Evolutionary conservation across 2,329 filamentous ascomycete genomes (phyloP).

Genomic region (Colletotrichum sp.): DNA sequence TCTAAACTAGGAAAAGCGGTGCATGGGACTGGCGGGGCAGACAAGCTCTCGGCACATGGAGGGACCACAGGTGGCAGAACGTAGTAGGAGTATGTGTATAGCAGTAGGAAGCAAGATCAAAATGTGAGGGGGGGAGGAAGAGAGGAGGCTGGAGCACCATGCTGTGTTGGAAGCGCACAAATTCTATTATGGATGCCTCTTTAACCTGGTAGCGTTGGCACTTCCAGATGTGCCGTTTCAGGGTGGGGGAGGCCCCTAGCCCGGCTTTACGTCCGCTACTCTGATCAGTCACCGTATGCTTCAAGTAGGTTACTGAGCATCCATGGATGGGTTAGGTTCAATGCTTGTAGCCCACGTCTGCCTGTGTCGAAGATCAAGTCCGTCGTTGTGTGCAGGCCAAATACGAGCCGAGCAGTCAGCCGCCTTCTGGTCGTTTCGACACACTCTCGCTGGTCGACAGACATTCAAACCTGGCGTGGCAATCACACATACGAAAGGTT

Average conservation of each 20-base stretch:
- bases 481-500: not conserved
- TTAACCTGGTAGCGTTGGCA: not conserved
- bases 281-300: not conserved
- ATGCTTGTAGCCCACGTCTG: not conserved
- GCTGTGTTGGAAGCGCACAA: not conserved
- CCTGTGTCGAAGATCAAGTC: not conserved
- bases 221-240: not conserved
- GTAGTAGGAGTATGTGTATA: not conserved
- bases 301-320: not conserved
- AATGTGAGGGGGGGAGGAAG: not conserved
- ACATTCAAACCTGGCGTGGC: not conserved
- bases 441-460: not conserved
- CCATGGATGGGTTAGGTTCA: not conserved
- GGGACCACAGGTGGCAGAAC: not conserved
- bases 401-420: not conserved
- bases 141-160: not conserved
- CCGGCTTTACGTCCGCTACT: not conserved
- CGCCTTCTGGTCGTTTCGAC: not conserved
- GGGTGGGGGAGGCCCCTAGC: not conserved
- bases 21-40: not conserved
- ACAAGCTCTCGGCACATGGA: not conserved
- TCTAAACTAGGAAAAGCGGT: not conserved
- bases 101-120: not conserved
- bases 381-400: not conserved
- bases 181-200: not conserved